Percentiles rank a stretch among this genome's conserved stretches.
phyloP scores from a whole-genome alignment of 106 monocot genomes.

The Vanilla planifolia region DNA sequence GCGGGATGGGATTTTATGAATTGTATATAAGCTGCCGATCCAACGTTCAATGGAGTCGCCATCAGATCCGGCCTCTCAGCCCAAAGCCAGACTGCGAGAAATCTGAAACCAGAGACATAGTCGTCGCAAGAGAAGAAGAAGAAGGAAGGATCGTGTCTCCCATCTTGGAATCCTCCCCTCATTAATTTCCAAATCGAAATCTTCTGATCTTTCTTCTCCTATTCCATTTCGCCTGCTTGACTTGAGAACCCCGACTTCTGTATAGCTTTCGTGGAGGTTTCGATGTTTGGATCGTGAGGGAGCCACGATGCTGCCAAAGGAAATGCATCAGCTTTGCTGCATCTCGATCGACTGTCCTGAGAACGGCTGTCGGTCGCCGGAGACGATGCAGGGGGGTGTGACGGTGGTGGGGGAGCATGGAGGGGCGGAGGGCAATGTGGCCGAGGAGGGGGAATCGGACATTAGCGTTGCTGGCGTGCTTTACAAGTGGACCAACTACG shows the following conservation, averaged over 20 bases:
- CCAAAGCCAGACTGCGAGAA: no score
- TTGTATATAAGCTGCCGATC: no score
- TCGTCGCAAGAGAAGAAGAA: constrained; percentile 1
- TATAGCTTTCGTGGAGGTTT: neutral
- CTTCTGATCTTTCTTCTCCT: neutral
- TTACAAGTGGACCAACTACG: constrained; percentile 55
- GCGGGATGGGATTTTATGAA: no score
- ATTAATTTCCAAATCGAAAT: neutral
- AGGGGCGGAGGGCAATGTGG: constrained; percentile 5
- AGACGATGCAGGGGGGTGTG: constrained; percentile 1
- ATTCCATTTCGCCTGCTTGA: neutral
- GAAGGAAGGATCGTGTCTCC: constrained; percentile 1
- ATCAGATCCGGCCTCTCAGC: no score
- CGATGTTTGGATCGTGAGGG: constrained; percentile 3
- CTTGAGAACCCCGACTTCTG: neutral
- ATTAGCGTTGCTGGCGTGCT: constrained; percentile 37
- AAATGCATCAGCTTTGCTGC: constrained; percentile 43
- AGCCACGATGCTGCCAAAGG: constrained; percentile 21
- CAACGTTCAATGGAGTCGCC: no score
- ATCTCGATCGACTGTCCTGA: constrained; percentile 27
- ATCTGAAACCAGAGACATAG: neutral
- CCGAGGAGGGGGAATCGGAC: constrained; percentile 7
- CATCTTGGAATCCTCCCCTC: constrained; percentile 16
- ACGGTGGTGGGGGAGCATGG: neutral
- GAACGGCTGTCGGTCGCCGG: neutral